phyloP scores from a whole-genome alignment of 2,329 filamentous ascomycete genomes.

The Colletotrichum australisinense region DNA sequence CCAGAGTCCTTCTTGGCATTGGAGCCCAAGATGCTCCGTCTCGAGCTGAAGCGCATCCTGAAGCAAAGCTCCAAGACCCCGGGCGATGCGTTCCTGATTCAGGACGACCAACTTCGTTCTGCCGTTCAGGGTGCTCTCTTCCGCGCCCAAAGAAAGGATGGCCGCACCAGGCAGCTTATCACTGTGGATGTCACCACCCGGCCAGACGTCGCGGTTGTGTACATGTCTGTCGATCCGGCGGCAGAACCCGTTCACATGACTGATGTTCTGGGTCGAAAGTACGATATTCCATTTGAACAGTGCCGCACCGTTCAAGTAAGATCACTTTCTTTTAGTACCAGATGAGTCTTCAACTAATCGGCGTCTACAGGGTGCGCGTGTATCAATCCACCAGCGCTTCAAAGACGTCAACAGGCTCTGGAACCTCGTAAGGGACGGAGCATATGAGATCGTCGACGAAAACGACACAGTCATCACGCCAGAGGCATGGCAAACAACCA shows the following conservation, averaged over 20 bases:
- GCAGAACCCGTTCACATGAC: constrained; percentile 21
- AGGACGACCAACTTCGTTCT: background rate
- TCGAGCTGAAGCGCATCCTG: constrained; percentile 19
- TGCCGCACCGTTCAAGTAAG: constrained; percentile 23
- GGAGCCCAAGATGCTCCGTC: constrained; percentile 20
- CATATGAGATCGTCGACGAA: constrained; percentile 16
- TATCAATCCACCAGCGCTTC: constrained; percentile 18
- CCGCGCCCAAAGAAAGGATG: constrained; percentile 24
- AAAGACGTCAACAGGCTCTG: constrained; percentile 15
- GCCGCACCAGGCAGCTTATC: constrained; percentile 12
- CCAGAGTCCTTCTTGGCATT: background rate
- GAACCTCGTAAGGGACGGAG: constrained; percentile 17
- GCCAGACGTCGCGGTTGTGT: constrained; percentile 16
- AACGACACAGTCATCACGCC: constrained; percentile 13
- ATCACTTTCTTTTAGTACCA: too few species aligned
- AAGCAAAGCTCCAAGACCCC: background rate
- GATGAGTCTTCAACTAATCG: background rate
- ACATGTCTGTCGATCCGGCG: constrained; percentile 24
- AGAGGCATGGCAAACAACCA: constrained; percentile 15
- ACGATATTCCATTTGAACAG: constrained; percentile 15
- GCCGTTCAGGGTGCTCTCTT: constrained; percentile 7
- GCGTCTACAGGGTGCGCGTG: constrained; percentile 6
- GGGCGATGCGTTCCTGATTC: background rate
- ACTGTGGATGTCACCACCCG: constrained; percentile 5
- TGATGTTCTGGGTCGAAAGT: constrained; percentile 19